Base-by-base conservation (phyloP, 2,329 filamentous ascomycete species). In the Pyrenophora tritici-repentis region DNA sequence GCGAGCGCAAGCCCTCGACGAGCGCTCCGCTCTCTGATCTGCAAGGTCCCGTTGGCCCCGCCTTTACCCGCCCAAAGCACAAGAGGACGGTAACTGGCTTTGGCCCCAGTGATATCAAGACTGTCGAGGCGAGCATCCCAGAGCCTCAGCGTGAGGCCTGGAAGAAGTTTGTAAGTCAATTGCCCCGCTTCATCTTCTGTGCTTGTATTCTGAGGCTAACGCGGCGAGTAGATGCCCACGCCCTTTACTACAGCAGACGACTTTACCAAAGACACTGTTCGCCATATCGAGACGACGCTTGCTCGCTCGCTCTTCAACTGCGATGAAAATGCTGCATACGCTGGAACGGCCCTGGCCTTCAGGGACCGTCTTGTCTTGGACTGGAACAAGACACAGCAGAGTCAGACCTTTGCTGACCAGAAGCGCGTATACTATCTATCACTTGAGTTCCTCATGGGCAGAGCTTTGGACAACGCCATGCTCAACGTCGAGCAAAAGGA, bases 351-450 rank as follows among this genome's bases (percentile, higher is more conserved):
- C 60, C 79, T 99, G 67, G 93, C 94, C 20, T 93, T 99, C 77
- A 86, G 94, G 68, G 93, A 99, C 74, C 87, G 91, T 44, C 81
- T 99, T 71, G 87, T 99, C 68, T 87, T 94, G 58, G 91, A 96
- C 63, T 99, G 94, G 94, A 99, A 97, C 79, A 91, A 88, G 77
- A 99, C 94, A 39, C 94, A 99, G 79, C 94, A 99, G 79, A 87
- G 88, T 55, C 94, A 99, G 77, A 97, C 93, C 0, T 91, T 89
- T 67, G 82, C 84, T 50, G 94, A 97, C 72, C 86, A 86, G 76
- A 99, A 99, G 83, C 86, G 94, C 55, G 84, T 99, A 63, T 99
- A 99, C 79, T 99, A 99, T 73, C 84, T 99, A 54, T 97, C 92
- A 62, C 85, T 99, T 51, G 94, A 99, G 76, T 99, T 99, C 68